Evolutionary conservation across 1,139 yeast genomes (phyloP).

Genomic region (Lodderomyces margitis): DNA sequence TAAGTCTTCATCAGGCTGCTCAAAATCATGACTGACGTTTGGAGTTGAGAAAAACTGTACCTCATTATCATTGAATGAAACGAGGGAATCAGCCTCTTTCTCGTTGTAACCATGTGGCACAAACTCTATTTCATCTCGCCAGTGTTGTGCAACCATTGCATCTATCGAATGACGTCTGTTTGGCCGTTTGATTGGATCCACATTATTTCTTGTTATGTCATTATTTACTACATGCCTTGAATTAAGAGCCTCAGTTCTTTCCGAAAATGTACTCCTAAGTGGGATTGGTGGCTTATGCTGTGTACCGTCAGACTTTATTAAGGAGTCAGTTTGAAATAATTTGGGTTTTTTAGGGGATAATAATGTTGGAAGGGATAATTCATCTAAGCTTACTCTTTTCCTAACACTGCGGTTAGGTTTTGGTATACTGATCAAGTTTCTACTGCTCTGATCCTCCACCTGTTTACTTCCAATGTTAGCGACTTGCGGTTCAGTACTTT

Average conservation of each 20-base stretch:
- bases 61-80: conserved; percentile 23
- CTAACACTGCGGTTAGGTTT: conserved; percentile 5
- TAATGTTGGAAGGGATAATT: background rate
- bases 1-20: conserved; percentile 9
- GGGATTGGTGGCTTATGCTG: background rate
- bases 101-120: conserved; percentile 7
- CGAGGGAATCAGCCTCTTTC: conserved; percentile 12
- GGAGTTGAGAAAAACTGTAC: conserved; percentile 22
- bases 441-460: background rate
- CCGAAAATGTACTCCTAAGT: conserved; percentile 20
- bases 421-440: conserved; percentile 5
- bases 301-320: conserved; percentile 6
- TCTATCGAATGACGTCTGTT: conserved; percentile 5
- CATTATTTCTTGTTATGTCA: conserved; percentile 19
- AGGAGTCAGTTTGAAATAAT: conserved; percentile 11
- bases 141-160: conserved; percentile 11
- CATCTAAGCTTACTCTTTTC: conserved; percentile 5
- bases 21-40: conserved; percentile 7
- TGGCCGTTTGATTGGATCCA: conserved; percentile 33
- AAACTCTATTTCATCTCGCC: conserved; percentile 13
- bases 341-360: conserved; percentile 5
- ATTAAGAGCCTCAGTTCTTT: conserved; percentile 23
- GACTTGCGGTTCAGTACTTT: no score
- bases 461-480: no score
- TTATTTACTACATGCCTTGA: conserved; percentile 19